phyloP scores from a whole-genome alignment of 495 filamentous ascomycete species.

The Baudoinia panamericana region DNA sequence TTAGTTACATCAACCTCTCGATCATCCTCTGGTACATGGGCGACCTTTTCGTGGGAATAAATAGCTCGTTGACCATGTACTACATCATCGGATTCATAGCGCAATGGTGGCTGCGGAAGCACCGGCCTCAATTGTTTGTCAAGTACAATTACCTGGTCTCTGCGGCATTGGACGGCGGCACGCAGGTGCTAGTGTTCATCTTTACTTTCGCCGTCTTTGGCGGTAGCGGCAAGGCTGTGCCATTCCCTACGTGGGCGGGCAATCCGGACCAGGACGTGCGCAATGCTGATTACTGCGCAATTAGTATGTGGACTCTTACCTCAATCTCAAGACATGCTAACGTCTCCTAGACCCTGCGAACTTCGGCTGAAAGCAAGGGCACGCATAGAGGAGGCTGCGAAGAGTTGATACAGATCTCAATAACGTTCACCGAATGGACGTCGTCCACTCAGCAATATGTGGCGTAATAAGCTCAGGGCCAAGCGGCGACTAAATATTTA shows the following conservation, averaged over 20 bases:
- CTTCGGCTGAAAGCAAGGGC: neutral
- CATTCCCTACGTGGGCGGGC: slow-evolving; percentile 1
- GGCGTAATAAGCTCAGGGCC: too few relatives aligned
- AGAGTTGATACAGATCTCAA: too few relatives aligned
- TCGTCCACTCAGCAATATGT: too few relatives aligned
- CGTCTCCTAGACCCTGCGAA: neutral
- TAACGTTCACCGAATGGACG: too few relatives aligned
- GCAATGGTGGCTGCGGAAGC: slow-evolving; percentile 42
- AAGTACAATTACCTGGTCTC: slow-evolving; percentile 46
- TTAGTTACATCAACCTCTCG: slow-evolving; percentile 26
- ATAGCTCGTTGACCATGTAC: slow-evolving; percentile 28
- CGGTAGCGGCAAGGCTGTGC: slow-evolving; percentile 24
- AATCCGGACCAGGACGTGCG: neutral
- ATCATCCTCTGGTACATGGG: slow-evolving; percentile 30
- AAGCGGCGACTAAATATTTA: too few relatives aligned
- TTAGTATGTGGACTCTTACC: too few relatives aligned
- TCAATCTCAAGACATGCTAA: too few relatives aligned
- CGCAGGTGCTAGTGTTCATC: slow-evolving; percentile 40
- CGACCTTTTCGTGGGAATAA: slow-evolving; percentile 30
- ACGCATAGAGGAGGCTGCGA: too few relatives aligned
- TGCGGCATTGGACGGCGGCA: slow-evolving; percentile 44
- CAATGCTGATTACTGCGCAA: slow-evolving; percentile 1
- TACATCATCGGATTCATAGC: slow-evolving; percentile 35
- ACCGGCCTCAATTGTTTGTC: slow-evolving; percentile 38
- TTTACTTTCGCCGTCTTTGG: slow-evolving; percentile 48